These are phyloP conservation scores for Microglena sp. DNA, from an alignment of 139 green algal species.

Conservation along the genomic window DNA sequence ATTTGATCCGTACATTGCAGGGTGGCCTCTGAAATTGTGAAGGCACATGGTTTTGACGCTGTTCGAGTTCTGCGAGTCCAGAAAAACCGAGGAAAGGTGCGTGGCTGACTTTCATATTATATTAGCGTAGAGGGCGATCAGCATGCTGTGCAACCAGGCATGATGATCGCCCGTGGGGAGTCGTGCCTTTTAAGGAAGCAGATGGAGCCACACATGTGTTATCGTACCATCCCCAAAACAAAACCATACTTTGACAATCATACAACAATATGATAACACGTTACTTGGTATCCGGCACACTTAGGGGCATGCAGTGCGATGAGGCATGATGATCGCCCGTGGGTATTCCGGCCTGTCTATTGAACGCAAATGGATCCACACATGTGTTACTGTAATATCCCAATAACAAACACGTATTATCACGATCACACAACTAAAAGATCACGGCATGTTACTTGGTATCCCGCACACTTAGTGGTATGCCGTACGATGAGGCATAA, in stretches of 20 bases:
- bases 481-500: neutral
- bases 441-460: no score
- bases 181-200: constrained; percentile 81
- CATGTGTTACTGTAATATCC: no score
- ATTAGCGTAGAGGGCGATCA: no score
- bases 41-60: constrained; percentile 57
- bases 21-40: constrained; percentile 52
- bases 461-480: no score
- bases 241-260: no score
- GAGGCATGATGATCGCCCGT: constrained; percentile 59
- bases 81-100: constrained; percentile 78
- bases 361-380: constrained; percentile 81
- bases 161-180: constrained; percentile 60
- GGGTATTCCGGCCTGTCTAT: constrained; percentile 76
- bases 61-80: constrained; percentile 72
- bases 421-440: no score
- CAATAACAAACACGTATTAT: no score
- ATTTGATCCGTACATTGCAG: no score
- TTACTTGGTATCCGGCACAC: neutral
- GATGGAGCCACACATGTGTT: constrained; percentile 76
- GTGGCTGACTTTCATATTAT: neutral
- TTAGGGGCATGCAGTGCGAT: constrained; percentile 52
- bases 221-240: no score
- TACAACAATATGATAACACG: no score
- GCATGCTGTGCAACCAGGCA: constrained; percentile 56